phyloP scores from a whole-genome alignment of 108 stramenopile genomes.

The Skeletonema tropicum region DNA sequence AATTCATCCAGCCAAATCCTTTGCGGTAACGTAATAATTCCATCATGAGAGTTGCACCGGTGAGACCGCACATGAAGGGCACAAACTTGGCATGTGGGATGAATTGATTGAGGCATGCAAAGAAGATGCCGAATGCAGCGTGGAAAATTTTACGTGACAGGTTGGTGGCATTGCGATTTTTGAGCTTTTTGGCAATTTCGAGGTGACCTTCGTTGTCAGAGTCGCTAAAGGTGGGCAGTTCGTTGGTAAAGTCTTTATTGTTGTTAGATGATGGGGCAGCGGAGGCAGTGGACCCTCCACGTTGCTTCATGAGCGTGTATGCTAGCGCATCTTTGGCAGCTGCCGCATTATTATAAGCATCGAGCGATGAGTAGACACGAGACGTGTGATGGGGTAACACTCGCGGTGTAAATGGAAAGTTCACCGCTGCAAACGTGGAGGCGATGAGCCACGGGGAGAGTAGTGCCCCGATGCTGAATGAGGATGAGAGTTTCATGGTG shows the following conservation, averaged over 20 bases:
- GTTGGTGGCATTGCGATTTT: constrained; percentile 79
- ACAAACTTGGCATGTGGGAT: constrained; percentile 66
- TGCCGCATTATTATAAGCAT: neutral
- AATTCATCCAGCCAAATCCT: constrained; percentile 87
- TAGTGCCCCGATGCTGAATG: neutral
- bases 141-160: constrained; percentile 79
- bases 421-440: neutral
- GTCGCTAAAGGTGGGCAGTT: neutral
- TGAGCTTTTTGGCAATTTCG: constrained; percentile 37
- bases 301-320: constrained; percentile 1
- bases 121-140: constrained; percentile 74
- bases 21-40: constrained; percentile 77
- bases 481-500: neutral
- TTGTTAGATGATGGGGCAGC: neutral
- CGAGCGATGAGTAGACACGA: neutral
- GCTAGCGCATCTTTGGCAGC: neutral
- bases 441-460: neutral
- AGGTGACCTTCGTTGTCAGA: constrained; percentile 9
- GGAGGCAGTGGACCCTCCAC: neutral
- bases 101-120: constrained; percentile 75
- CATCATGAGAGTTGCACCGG: constrained; percentile 53
- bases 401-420: constrained; percentile 4
- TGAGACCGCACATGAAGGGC: constrained; percentile 57
- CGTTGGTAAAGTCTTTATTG: constrained; percentile 3
- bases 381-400: constrained; percentile 1